Conservation (phyloP, 1,284 basidiomycete species). For the Irpex sp. region DNA sequence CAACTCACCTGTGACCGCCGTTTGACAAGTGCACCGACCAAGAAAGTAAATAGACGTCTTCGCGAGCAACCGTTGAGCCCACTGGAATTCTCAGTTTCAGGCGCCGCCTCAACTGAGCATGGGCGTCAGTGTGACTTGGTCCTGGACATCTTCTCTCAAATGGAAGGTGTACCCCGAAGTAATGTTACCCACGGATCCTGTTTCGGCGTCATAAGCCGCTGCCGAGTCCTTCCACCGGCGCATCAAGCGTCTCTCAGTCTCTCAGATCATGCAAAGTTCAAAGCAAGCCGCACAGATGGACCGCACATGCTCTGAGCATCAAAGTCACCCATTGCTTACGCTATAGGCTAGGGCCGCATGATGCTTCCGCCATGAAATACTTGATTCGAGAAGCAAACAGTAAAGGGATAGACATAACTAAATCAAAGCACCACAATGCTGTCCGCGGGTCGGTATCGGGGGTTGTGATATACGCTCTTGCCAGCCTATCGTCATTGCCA, state of each 20-base stretch:
- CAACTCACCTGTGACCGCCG: not conserved
- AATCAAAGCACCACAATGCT: slow-evolving; percentile 56
- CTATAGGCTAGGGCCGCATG: not conserved
- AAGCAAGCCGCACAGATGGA: not conserved
- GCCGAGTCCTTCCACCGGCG: slow-evolving; percentile 3
- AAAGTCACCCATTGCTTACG: not conserved
- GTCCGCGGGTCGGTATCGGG: slow-evolving; percentile 71
- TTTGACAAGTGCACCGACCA: not conserved
- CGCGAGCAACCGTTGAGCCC: not conserved
- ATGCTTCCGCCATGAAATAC: not conserved
- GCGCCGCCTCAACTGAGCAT: not conserved
- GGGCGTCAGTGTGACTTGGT: not conserved
- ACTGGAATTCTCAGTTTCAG: not conserved
- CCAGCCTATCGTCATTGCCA: slow-evolving; percentile 46
- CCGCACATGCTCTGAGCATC: slow-evolving; percentile 8
- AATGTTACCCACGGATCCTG: not conserved
- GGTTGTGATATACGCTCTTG: slow-evolving; percentile 84
- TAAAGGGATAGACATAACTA: slow-evolving; percentile 13
- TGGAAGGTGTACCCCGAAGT: slow-evolving; percentile 7
- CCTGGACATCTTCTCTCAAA: slow-evolving; percentile 1
- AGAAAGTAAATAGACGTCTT: not conserved
- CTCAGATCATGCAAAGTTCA: too few relatives aligned
- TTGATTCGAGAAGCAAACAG: not conserved
- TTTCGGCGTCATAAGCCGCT: not conserved
- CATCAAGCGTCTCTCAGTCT: slow-evolving; percentile 5